Evolutionary conservation across 768 basidiomycete genomes (phyloP), one percentile per base, ranked within the genome.

Genomic region (Phylloporus sp.): DNA sequence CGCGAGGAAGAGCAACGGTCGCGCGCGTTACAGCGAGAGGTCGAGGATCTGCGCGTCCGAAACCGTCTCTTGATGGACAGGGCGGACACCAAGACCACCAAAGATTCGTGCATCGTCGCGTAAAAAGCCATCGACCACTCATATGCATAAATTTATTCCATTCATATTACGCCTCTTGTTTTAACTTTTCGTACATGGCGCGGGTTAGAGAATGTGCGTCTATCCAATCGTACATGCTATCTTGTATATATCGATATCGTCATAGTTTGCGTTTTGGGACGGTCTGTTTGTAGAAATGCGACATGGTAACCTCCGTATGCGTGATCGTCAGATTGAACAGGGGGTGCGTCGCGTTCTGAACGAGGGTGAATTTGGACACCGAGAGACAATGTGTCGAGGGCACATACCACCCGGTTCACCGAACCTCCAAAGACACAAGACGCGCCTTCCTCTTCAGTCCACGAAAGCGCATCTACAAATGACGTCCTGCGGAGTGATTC

Each of bases 291-390:
- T 91, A 91, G 61, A 91, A 91, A 67, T 88, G 74, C 11, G 76
- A 72, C 80, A 91, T 83, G 18, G 91, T 76, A 0, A 64, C 78
- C 56, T 85, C 79, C 4, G 80, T 68, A 56, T 91, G 82, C 0
- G 88, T 82, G 4, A 82, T 72, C 0, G 88, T 85, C 43, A 92
- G 68, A 56, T 90, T 88, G 69, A 90, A 86, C 13, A 91, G 54
- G 0, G 90, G 90, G 54, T 89, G 86, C 0, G 86, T 88, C 6
- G 89, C 87, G 59, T 93, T 93, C 88, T 91, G 53, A 6, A 27
- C 26, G 10, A n/a, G 16, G 52, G 16, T 43, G n/a, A 31, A n/a
- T n/a, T n/a, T n/a, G n/a, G n/a, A n/a, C 13, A 2, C 11, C 12
- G 6, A 16, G 2, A 0, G 22, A n/a, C 6, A 9, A 22, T 20